These are phyloP conservation scores for Lasiodiplodia citricola DNA, from an alignment of 2,329 filamentous ascomycete species.

Conservation along the genomic window DNA sequence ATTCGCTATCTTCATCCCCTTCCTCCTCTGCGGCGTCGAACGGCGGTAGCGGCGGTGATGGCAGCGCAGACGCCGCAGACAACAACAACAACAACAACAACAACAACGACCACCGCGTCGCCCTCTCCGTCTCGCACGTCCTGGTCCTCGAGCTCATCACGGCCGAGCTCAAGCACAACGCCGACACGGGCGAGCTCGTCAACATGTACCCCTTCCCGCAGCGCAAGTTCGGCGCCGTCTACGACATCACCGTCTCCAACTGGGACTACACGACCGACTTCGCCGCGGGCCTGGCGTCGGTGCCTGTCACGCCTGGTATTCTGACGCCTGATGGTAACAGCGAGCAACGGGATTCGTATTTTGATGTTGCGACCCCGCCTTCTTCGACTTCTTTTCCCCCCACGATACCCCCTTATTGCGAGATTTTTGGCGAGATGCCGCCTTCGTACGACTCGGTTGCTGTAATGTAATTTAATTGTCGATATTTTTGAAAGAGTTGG, in stretches of 20 bases:
- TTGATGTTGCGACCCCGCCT: background rate
- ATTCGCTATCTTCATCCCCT: background rate
- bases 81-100: too few relatives aligned
- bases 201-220: slow-evolving; percentile 19
- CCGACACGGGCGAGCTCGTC: slow-evolving; percentile 12
- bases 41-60: too few relatives aligned
- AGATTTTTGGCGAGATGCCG: slow-evolving; percentile 12
- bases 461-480: background rate
- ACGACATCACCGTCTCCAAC: background rate
- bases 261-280: background rate
- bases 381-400: background rate
- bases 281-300: too few relatives aligned
- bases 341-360: background rate
- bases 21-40: background rate
- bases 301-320: too few relatives aligned
- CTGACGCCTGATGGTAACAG: too few relatives aligned
- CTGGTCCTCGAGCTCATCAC: slow-evolving; percentile 15
- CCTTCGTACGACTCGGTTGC: slow-evolving; percentile 14
- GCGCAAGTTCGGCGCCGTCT: slow-evolving; percentile 20
- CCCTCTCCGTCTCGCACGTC: slow-evolving; percentile 5
- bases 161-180: slow-evolving; percentile 17
- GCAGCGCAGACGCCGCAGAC: too few relatives aligned
- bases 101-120: background rate
- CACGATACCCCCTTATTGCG: background rate
- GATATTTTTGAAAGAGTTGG: too few relatives aligned